Percentiles rank a stretch among this genome's conserved stretches.
Conservation (phyloP, 1,284 basidiomycete genomes). For the Cystobasidiaceae sp. region DNA sequence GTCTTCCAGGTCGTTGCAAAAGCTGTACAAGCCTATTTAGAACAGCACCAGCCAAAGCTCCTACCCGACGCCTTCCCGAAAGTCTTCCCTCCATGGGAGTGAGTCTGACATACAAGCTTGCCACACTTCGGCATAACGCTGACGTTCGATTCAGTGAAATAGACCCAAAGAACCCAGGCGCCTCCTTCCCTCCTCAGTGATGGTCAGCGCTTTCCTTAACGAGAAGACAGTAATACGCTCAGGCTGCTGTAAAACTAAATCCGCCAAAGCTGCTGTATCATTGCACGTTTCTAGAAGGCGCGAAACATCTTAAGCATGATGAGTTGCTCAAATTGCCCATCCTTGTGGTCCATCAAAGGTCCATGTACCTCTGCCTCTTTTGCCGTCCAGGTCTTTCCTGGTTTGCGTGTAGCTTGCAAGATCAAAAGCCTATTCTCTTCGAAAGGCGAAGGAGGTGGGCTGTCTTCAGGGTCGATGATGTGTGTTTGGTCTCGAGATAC, state of each 20-base stretch:
- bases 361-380: not conserved
- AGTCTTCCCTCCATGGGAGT: slow-evolving; percentile 38
- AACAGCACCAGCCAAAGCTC: slow-evolving; percentile 34
- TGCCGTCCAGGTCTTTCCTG: not conserved
- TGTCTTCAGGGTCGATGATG: not conserved
- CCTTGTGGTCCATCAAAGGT: slow-evolving; percentile 7
- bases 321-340: slow-evolving; percentile 24
- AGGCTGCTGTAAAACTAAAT: not conserved
- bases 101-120: not conserved
- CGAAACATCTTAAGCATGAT: slow-evolving; percentile 1
- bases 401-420: slow-evolving; percentile 13
- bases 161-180: slow-evolving; percentile 25
- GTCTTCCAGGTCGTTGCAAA: not conserved
- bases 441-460: not conserved
- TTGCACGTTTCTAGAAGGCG: not conserved
- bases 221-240: not conserved
- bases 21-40: slow-evolving; percentile 28
- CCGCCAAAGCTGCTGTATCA: not conserved
- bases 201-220: no score
- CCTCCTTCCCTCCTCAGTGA: slow-evolving; percentile 16
- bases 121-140: not conserved
- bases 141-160: slow-evolving; percentile 7
- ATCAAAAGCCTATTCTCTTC: slow-evolving; percentile 22
- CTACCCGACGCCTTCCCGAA: slow-evolving; percentile 38
- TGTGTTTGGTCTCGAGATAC: not conserved